phyloP scores from a whole-genome alignment of 768 basidiomycete genomes.

The Boletus rubropictus region DNA sequence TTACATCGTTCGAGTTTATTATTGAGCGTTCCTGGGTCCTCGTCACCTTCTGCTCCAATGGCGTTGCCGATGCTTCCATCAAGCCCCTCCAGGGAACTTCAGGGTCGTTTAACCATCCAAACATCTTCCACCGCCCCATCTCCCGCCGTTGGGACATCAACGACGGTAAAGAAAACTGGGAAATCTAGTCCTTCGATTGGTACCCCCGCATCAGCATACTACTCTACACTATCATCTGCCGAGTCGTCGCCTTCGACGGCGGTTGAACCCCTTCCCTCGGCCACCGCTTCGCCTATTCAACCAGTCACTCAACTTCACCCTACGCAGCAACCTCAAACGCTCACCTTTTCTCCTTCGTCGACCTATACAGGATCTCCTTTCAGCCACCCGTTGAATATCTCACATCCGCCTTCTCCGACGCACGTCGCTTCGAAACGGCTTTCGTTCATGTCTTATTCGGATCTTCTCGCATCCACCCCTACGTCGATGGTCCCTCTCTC shows the following conservation, averaged over 20 bases:
- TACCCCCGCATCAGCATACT: conserved; percentile 48
- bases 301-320: conserved; percentile 17
- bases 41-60: conserved; percentile 19
- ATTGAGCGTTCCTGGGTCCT: conserved; percentile 41
- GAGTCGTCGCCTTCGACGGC: conserved; percentile 38
- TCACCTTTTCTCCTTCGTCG: conserved; percentile 18
- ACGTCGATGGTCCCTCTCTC: conserved; percentile 65
- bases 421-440: conserved; percentile 57
- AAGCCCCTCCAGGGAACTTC: conserved; percentile 23
- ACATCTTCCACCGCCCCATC: conserved; percentile 15
- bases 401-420: conserved; percentile 43
- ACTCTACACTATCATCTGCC: conserved; percentile 35
- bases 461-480: conserved; percentile 75
- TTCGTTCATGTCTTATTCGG: conserved; percentile 86
- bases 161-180: conserved; percentile 6
- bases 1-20: conserved; percentile 41
- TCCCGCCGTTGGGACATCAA: not conserved
- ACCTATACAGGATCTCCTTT: conserved; percentile 28
- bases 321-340: conserved; percentile 11
- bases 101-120: conserved; percentile 22
- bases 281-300: conserved; percentile 20
- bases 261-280: conserved; percentile 26
- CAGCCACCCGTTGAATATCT: conserved; percentile 18
- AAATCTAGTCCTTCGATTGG: conserved; percentile 28
- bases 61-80: conserved; percentile 23